Conservation (phyloP, 1,284 basidiomycete species). For the Moesziomyces globuligerus region DNA sequence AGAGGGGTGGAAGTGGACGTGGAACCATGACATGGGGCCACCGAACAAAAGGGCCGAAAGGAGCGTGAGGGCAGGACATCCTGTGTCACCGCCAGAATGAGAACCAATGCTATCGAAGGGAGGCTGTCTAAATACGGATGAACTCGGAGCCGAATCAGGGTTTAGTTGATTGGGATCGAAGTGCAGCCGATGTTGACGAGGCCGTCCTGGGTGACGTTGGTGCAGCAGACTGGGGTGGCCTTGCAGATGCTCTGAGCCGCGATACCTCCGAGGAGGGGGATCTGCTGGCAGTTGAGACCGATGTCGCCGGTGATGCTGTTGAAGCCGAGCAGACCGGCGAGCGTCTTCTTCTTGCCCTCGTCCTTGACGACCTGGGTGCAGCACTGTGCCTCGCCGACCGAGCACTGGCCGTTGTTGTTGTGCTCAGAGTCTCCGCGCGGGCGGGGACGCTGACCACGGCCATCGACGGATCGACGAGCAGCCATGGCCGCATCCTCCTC, state of each 20-base stretch:
- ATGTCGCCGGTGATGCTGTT: constrained; percentile 43
- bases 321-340: constrained; percentile 48
- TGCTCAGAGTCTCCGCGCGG: constrained; percentile 21
- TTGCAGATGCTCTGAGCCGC: constrained; percentile 49
- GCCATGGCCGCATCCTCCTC: constrained; percentile 43
- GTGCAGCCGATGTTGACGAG: constrained; percentile 57
- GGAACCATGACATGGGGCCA: constrained; percentile 21
- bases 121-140: background rate
- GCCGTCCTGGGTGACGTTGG: constrained; percentile 52
- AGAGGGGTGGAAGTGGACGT: constrained; percentile 4
- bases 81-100: constrained; percentile 17
- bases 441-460: constrained; percentile 41
- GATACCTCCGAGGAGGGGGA: constrained; percentile 41
- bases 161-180: constrained; percentile 55
- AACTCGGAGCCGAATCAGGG: constrained; percentile 1
- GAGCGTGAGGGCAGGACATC: constrained; percentile 19
- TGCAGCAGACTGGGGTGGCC: constrained; percentile 49
- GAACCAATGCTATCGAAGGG: constrained; percentile 10
- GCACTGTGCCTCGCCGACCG: constrained; percentile 44
- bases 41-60: constrained; percentile 5
- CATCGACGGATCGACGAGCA: constrained; percentile 33
- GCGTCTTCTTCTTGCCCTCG: constrained; percentile 49
- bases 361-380: constrained; percentile 51
- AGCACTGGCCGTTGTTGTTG: constrained; percentile 55
- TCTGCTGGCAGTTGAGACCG: constrained; percentile 50